These are phyloP conservation scores for Euryodendron excelsum DNA, from an alignment of 148 eudicot species.

Conservation along the genomic window DNA sequence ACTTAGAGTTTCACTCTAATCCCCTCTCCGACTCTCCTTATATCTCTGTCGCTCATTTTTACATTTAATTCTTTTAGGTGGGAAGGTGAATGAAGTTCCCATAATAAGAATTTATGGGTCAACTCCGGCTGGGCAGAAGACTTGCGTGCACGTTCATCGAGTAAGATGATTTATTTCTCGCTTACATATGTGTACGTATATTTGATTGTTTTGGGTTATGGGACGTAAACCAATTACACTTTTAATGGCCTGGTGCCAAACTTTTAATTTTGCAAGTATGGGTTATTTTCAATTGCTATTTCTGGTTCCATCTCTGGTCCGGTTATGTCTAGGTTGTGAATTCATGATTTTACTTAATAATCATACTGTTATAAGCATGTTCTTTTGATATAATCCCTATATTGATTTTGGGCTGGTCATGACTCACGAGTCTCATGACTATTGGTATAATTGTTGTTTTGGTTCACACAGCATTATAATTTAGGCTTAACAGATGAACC, in stretches of 20 bases:
- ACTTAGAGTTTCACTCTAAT: not conserved
- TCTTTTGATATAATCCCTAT: not conserved
- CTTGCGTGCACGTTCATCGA: slow-evolving; percentile 81
- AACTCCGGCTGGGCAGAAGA: slow-evolving; percentile 88
- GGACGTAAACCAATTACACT: not conserved
- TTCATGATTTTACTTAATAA: not conserved
- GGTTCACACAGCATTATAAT: not conserved
- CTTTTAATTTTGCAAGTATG: not conserved
- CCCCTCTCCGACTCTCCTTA: not conserved
- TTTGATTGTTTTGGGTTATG: not conserved
- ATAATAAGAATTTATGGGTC: slow-evolving; percentile 86
- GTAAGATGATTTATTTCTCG: slow-evolving; percentile 37
- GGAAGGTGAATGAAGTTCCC: slow-evolving; percentile 87
- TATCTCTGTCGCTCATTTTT: no score
- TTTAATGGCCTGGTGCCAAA: not conserved
- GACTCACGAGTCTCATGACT: no score
- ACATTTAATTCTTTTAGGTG: slow-evolving; percentile 41
- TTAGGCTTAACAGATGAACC: not conserved
- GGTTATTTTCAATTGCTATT: not conserved
- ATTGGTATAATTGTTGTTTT: not conserved
- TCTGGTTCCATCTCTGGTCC: not conserved
- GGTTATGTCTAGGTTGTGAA: not conserved
- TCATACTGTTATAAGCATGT: not conserved
- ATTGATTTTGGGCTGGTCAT: no score
- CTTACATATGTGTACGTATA: not conserved